Conservation (phyloP, 371 early-diverging fungal species). For the Sporodiniella umbellata region DNA sequence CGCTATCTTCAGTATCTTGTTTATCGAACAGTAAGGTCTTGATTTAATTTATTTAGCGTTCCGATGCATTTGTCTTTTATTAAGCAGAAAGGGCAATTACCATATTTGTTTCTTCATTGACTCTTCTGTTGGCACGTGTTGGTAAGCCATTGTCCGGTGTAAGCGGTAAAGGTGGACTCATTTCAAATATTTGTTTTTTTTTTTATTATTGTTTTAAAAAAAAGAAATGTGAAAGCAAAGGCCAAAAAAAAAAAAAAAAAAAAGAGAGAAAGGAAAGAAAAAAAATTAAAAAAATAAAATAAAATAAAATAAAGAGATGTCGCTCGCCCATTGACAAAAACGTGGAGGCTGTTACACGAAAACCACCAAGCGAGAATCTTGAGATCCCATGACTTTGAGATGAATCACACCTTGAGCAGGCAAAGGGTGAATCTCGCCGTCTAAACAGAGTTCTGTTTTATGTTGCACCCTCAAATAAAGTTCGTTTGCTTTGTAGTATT, state of each 20-base stretch:
- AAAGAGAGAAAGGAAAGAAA: not conserved
- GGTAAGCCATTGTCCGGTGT: not conserved
- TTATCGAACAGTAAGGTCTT: not conserved
- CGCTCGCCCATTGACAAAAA: too few species aligned
- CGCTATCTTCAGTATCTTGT: not conserved
- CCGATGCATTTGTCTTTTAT: not conserved
- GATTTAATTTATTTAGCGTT: not conserved
- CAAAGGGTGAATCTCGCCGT: slow-evolving; percentile 40
- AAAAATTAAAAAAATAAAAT: not conserved
- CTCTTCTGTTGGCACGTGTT: not conserved
- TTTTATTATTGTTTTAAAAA: not conserved
- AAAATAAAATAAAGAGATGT: not conserved
- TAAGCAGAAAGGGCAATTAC: not conserved
- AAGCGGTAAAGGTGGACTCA: not conserved
- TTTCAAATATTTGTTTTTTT: not conserved
- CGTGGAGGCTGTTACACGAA: slow-evolving; percentile 16
- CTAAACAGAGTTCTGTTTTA: slow-evolving; percentile 38
- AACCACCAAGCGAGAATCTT: slow-evolving; percentile 6
- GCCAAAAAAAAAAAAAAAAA: not conserved
- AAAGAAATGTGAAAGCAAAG: not conserved
- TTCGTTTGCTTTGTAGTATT: slow-evolving; percentile 40
- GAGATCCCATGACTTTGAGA: slow-evolving; percentile 25
- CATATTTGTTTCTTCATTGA: not conserved
- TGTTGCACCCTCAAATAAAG: slow-evolving; percentile 31
- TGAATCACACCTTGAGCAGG: slow-evolving; percentile 29